Evolutionary conservation across 805 yeast genomes (phyloP).

Genomic region (Yamadazyma sp.): DNA sequence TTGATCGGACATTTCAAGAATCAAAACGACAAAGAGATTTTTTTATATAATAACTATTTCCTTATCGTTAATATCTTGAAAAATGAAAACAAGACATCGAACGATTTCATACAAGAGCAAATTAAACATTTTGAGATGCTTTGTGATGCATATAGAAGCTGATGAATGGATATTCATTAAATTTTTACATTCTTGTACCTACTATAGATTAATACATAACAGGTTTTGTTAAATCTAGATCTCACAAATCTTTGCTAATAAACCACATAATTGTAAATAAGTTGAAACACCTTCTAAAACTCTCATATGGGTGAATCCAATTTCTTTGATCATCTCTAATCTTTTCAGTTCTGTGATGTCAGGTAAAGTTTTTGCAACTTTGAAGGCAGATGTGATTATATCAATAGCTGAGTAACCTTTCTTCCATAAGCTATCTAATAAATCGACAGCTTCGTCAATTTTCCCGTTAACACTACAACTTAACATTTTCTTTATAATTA

Average conservation of each 20-base stretch:
- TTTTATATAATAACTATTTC: constrained; percentile 70
- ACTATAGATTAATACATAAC: no score
- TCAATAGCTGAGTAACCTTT: constrained; percentile 94
- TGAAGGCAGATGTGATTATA: constrained; percentile 84
- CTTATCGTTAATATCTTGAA: constrained; percentile 56
- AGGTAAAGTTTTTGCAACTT: constrained; percentile 75
- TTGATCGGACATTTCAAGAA: constrained; percentile 47
- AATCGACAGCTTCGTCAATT: constrained; percentile 64
- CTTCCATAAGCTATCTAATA: constrained; percentile 70
- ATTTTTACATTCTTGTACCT: no score
- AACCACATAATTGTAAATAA: constrained; percentile 79
- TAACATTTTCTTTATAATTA: constrained; percentile 66
- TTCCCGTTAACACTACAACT: constrained; percentile 39
- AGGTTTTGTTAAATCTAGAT: no score
- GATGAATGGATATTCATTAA: no score
- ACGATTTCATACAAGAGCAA: constrained; percentile 32
- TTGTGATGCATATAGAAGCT: constrained; percentile 36
- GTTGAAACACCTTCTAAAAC: constrained; percentile 91
- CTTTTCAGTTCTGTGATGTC: constrained; percentile 66
- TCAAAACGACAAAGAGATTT: constrained; percentile 56
- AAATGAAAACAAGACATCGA: constrained; percentile 28
- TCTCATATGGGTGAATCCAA: constrained; percentile 90
- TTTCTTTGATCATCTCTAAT: constrained; percentile 75
- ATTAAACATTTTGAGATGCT: constrained; percentile 35
- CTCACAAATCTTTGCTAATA: constrained; percentile 59